Base-by-base conservation (phyloP, 768 basidiomycete species). In the Cubamyces sp. region DNA sequence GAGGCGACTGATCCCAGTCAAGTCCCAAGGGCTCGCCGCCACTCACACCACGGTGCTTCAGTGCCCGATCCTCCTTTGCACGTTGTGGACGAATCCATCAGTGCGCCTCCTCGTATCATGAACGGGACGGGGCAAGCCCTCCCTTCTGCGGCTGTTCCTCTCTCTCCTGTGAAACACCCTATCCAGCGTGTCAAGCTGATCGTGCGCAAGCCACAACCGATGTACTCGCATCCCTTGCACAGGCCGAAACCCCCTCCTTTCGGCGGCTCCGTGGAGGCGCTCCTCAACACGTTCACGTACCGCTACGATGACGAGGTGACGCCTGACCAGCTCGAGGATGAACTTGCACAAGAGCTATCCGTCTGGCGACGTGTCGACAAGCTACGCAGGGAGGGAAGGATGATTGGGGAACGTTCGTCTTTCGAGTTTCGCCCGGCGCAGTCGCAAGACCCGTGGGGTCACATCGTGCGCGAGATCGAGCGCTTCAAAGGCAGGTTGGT, bases 101-200 rank as follows among this genome's bases (percentile, higher is more conserved):
- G 50, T 18, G 42, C 60, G 11, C 21, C 53, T 28, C n/a, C 51
- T 28, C 46, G 45, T 4, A 21, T 23, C 6, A 19, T 28, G 19
- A 21, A 60, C 12, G 47, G 52, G 21, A 40, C 30, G 3, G 8
- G 23, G 3, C 30, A 19, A 26, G 16, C 16, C 7, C 26, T 25
- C 19, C 15, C 37, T 42, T 37, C 34, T 57, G 25, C 21, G 48
- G 34, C 39, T 11, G 50, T 57, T 21, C 58, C 56, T 4, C 15
- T 67, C 28, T 62, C 61, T 50, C 28, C 68, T 37, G 56, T 68
- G 16, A 70, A 67, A 18, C 72, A 73, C n/a, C 75, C 76, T 30
- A 80, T 91, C 60, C 86, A 82, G 70, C 85, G 91, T 54, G 79
- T 92, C 50, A 84, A 81, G 67, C 78, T 90, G 59, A 81, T 91